Evolutionary conservation across 1,284 basidiomycete genomes (phyloP), one percentile per base, ranked within the genome.

Genomic region (Flammula alnicola): DNA sequence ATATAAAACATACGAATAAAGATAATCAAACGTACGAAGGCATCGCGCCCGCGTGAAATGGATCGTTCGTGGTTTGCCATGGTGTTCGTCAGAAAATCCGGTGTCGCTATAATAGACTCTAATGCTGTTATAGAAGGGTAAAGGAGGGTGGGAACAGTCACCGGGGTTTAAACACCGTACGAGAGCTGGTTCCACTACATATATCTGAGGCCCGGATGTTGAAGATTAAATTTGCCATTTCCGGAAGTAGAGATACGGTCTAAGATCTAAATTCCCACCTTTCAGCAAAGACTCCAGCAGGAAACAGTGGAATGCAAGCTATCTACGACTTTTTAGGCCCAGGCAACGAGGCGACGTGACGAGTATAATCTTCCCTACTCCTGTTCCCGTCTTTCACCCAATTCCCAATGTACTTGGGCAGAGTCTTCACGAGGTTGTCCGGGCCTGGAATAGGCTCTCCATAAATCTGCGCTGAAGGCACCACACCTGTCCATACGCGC

Each of bases 11-110:
- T n/a, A 36, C 16, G 47, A 2, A 31, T 17, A 35, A 44, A 37
- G 10, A 33, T 20, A 31, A 42, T 23, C n/a, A 48, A 16, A 63
- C 72, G 52, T 49, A 74, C 74, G 12, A 68, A 70, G 23, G 62
- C 57, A 0, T 76, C 75, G 31, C 75, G 70, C 12, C 77, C 75
- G 49, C 75, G 66, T 31, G 77, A 78, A 10, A 59, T 39, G 23
- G 75, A 77, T 38, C 77, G 75, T 44, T 67, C 64, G 16, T 27
- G 16, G 14, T 46, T 42, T 49, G 54, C n/a, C 51, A 55, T 58
- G 32, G n/a, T 8, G 19, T 19, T 29, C 16, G 39, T n/a, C n/a
- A n/a, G n/a, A n/a, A n/a, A n/a, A n/a, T n/a, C n/a, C n/a, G n/a
- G n/a, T n/a, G n/a, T n/a, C n/a, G n/a, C n/a, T n/a, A n/a, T n/a